These are phyloP conservation scores for Fusarium protoensiforme DNA, from an alignment of 2,329 filamentous ascomycete genomes.

Conservation along the genomic window DNA sequence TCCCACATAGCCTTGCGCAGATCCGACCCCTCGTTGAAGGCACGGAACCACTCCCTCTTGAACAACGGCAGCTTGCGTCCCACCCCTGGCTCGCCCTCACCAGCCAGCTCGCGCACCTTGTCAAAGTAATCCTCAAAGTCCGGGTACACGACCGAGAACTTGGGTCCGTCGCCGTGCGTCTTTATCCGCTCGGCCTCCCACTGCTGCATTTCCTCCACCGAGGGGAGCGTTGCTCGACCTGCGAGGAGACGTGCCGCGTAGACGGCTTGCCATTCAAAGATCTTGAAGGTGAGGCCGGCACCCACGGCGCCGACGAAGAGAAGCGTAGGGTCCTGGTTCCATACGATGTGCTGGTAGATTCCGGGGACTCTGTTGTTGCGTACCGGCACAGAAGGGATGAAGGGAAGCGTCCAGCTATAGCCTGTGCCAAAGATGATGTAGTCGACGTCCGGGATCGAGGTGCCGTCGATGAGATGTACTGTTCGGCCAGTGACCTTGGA, in stretches of 20 bases:
- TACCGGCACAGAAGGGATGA: conserved; percentile 62
- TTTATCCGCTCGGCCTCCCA: conserved; percentile 70
- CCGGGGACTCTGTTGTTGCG: conserved; percentile 66
- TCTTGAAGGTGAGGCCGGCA: conserved; percentile 72
- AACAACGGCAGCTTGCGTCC: conserved; percentile 60
- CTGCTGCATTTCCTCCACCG: conserved; percentile 56
- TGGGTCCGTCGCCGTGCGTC: conserved; percentile 64
- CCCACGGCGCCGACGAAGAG: conserved; percentile 68
- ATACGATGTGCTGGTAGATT: conserved; percentile 69
- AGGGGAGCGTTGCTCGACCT: conserved; percentile 63
- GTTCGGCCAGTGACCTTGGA: conserved; percentile 56
- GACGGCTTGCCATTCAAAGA: conserved; percentile 77
- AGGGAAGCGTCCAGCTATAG: conserved; percentile 72
- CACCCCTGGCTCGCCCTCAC: conserved; percentile 54
- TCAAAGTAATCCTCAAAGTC: conserved; percentile 76
- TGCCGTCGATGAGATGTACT: conserved; percentile 68
- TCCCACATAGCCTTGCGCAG: conserved; percentile 68
- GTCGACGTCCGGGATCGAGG: conserved; percentile 64
- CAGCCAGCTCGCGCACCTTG: conserved; percentile 60
- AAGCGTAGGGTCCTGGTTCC: conserved; percentile 63
- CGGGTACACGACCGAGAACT: conserved; percentile 67
- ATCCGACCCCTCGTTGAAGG: conserved; percentile 66
- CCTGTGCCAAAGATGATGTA: conserved; percentile 75
- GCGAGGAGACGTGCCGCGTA: conserved; percentile 68
- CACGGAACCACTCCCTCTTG: conserved; percentile 57